Evolutionary conservation across 768 basidiomycete genomes (phyloP), one percentile per base, ranked within the genome.

Genomic region (Suillus alpinus): DNA sequence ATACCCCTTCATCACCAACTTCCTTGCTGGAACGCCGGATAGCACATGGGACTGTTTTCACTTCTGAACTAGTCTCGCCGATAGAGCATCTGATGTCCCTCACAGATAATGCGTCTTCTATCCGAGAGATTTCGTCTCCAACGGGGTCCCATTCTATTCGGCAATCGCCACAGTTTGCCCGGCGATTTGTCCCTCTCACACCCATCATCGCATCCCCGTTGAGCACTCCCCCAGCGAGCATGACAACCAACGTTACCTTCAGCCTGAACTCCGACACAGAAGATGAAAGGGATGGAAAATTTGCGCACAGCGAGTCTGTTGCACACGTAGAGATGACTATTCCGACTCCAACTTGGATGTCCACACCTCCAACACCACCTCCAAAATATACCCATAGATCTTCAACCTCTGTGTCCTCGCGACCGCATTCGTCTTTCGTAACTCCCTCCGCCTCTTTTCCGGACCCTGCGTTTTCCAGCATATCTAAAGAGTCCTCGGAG

Each of bases 201-300:
- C 79, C 85, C 43, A 86, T 86, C 62, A 75, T 78, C 58, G 84
- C 84, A 26, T 87, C 86, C 4, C 86, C 86, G n/a, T 66, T 83
- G 56, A 80, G 78, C 70, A 82, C 84, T 5, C 82, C 85, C 6
- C 76, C 78, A 9, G 62, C 76, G 23, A 76, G 73, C 47, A 65
- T 68, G 32, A 75, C 76, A 53, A 69, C 69, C 10, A 68, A 63
- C 61, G 16, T 55, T 12, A 44, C 65, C 59, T 59, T 65, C 59
- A 57, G 52, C 41, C 36, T 62, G 16, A 43, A 34, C 29, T 53
- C 63, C 23, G 61, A 59, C 52, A 49, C 31, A 3, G 61, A 59
- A 56, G 62, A 32, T 43, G 59, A 58, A 61, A 67, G 20, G 59
- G 57, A 58, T 57, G 47, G 13, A 49, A 29, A 46, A 26, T 3